These are phyloP conservation scores for Annulohypoxylon maeteangense DNA, from an alignment of 495 filamentous ascomycete species.

Conservation along the genomic window DNA sequence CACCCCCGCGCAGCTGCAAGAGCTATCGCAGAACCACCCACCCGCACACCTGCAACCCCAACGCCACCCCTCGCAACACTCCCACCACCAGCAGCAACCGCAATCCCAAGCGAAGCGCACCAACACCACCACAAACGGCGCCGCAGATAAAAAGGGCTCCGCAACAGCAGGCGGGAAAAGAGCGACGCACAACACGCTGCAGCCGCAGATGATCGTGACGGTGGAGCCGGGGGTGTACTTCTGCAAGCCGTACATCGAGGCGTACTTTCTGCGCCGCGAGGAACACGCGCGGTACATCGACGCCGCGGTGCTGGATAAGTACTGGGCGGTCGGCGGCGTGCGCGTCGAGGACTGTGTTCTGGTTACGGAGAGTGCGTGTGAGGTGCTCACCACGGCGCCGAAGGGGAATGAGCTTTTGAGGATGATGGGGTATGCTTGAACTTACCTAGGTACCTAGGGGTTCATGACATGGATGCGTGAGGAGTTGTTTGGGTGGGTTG, in stretches of 20 bases:
- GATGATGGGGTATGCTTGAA: conserved; percentile 45
- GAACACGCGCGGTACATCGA: conserved; percentile 77
- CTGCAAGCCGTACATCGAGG: conserved; percentile 68
- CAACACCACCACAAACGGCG: conserved; percentile 16
- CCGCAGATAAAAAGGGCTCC: neutral
- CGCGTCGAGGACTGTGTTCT: conserved; percentile 93
- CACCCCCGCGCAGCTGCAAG: neutral
- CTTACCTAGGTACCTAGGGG: too few relatives aligned
- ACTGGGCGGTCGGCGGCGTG: conserved; percentile 83
- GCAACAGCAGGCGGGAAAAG: conserved; percentile 1
- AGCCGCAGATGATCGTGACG: conserved; percentile 81
- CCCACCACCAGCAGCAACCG: neutral
- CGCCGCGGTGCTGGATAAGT: conserved; percentile 73
- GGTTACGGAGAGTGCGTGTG: conserved; percentile 77
- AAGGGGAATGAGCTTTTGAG: conserved; percentile 70
- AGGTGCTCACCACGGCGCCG: conserved; percentile 85
- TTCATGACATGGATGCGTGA: too few relatives aligned
- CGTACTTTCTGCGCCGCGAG: conserved; percentile 69
- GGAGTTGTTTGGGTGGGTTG: too few relatives aligned
- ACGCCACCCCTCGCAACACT: neutral
- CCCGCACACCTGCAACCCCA: neutral
- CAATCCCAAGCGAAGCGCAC: conserved; percentile 8
- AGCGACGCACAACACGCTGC: conserved; percentile 51
- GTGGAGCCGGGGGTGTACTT: conserved; percentile 91
- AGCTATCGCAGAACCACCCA: neutral